phyloP scores from a whole-genome alignment of 257 asterid genomes.

The Solanum phureja region DNA sequence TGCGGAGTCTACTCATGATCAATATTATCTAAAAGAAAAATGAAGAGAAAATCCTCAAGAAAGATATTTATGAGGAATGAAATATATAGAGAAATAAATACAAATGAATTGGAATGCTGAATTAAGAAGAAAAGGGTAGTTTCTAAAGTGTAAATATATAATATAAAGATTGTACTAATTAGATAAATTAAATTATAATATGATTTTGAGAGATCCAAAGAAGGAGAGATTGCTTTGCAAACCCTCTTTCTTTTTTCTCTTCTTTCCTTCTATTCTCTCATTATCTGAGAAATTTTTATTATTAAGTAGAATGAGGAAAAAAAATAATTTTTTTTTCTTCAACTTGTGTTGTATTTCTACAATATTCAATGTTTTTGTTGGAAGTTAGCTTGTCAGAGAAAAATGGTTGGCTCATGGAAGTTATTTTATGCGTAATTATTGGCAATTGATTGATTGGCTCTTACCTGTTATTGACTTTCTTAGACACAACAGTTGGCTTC shows the following conservation, averaged over 20 bases:
- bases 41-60: slow-evolving; percentile 1
- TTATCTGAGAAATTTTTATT: not conserved
- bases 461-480: slow-evolving; percentile 5
- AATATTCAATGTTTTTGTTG: slow-evolving; percentile 6
- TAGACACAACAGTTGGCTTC: slow-evolving; percentile 8
- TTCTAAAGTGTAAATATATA: not conserved
- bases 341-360: not conserved
- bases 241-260: slow-evolving; percentile 18
- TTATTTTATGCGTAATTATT: slow-evolving; percentile 17
- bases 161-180: not conserved
- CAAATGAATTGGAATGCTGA: not conserved
- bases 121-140: slow-evolving; percentile 11
- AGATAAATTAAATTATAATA: not conserved
- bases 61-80: not conserved
- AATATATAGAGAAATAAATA: not conserved
- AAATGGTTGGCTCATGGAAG: slow-evolving; percentile 19
- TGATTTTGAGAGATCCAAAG: slow-evolving; percentile 18
- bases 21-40: slow-evolving; percentile 3
- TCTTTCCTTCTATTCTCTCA: slow-evolving; percentile 1
- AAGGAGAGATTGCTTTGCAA: slow-evolving; percentile 35
- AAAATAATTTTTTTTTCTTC: not conserved
- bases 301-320: not conserved
- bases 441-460: slow-evolving; percentile 12
- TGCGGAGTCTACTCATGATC: slow-evolving; percentile 35
- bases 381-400: slow-evolving; percentile 9